Percentiles rank a stretch among this genome's conserved stretches.
Conservation (phyloP, 352 stramenopile genomes). For the Phytopythium helicoides region DNA sequence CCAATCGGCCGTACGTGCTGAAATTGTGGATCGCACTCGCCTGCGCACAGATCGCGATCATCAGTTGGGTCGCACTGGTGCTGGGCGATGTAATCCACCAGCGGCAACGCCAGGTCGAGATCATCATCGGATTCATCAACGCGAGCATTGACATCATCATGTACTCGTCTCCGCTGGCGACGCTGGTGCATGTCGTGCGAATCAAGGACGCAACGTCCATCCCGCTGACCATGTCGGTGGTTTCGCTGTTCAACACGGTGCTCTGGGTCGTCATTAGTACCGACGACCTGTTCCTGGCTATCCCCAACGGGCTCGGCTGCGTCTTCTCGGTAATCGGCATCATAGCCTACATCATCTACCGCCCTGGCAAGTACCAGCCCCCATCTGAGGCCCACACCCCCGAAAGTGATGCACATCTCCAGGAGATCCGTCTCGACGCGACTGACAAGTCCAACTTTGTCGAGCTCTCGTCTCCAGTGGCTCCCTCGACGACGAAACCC, state of each 20-base stretch:
- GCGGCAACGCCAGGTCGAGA: conserved; percentile 7
- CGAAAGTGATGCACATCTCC: background rate
- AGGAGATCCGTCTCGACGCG: conserved; percentile 2
- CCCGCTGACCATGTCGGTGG: conserved; percentile 25
- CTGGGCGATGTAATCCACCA: conserved; percentile 11
- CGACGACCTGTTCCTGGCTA: conserved; percentile 11
- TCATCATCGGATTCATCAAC: conserved; percentile 18
- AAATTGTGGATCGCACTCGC: conserved; percentile 6
- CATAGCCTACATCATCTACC: conserved; percentile 5
- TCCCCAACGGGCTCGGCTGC: conserved; percentile 2
- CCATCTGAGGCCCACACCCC: background rate
- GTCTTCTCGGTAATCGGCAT: conserved; percentile 1
- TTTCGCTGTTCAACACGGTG: conserved; percentile 14
- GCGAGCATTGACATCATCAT: conserved; percentile 16
- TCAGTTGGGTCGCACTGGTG: conserved; percentile 8
- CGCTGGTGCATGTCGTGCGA: conserved; percentile 17
- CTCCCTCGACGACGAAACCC: background rate
- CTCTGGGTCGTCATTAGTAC: conserved; percentile 17
- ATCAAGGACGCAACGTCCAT: conserved; percentile 24
- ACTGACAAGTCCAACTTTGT: background rate
- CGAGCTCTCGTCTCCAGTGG: background rate
- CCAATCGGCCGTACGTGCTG: conserved; percentile 5
- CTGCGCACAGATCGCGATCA: background rate
- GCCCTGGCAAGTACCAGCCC: conserved; percentile 1
- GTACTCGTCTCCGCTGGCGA: conserved; percentile 24